Percentiles rank a stretch among this genome's conserved stretches.
phyloP scores from a whole-genome alignment of 768 basidiomycete species.

The Tylopilus intermedius region DNA sequence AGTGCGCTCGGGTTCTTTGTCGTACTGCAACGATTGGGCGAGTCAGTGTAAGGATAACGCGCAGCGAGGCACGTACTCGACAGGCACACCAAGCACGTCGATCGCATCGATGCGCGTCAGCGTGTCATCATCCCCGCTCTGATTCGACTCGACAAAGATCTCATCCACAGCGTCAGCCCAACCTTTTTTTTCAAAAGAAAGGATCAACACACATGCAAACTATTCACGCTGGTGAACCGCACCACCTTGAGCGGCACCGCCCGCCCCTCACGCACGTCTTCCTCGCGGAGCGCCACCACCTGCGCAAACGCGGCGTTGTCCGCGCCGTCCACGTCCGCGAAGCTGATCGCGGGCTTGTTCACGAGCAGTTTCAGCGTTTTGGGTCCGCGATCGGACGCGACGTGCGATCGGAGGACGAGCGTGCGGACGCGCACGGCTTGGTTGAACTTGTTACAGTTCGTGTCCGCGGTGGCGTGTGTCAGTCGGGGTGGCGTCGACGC shows the following conservation, averaged over 20 bases:
- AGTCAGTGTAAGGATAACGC: background rate
- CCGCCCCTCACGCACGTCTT: conserved; percentile 41
- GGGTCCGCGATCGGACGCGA: conserved; percentile 43
- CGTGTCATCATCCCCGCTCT: conserved; percentile 50
- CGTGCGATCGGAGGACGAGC: conserved; percentile 45
- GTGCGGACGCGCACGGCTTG: conserved; percentile 61
- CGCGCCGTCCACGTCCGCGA: conserved; percentile 59
- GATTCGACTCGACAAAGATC: conserved; percentile 69
- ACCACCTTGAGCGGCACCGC: conserved; percentile 56
- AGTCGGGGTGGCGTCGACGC: background rate
- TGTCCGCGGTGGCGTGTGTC: too few species aligned
- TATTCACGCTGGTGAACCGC: conserved; percentile 64
- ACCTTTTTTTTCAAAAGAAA: too few species aligned
- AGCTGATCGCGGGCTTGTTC: conserved; percentile 57
- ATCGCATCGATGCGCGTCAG: conserved; percentile 60
- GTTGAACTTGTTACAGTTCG: conserved; percentile 45
- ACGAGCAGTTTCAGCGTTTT: conserved; percentile 56
- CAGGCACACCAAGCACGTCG: conserved; percentile 57
- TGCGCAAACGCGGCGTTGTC: conserved; percentile 51
- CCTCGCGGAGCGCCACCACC: conserved; percentile 47
- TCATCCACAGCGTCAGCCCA: conserved; percentile 18
- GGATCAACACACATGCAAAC: conserved; percentile 46
- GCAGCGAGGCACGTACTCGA: conserved; percentile 42
- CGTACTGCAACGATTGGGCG: conserved; percentile 20
- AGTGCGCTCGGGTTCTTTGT: conserved; percentile 39